Conservation (phyloP, 805 yeast species). For the Wickerhamiella occidentalis region DNA sequence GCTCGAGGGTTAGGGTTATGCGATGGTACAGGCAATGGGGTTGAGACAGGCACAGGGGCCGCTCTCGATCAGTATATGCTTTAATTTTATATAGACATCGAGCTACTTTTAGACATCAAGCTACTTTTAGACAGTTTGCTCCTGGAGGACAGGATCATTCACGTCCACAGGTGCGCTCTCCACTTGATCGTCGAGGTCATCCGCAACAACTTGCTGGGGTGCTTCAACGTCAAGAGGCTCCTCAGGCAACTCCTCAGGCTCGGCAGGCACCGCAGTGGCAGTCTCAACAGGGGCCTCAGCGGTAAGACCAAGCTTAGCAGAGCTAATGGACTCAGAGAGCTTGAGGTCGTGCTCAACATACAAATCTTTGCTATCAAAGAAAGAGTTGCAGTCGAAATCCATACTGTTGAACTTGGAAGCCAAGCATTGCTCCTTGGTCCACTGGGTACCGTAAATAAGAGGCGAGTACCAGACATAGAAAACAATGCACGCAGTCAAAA, state of each 20-base stretch:
- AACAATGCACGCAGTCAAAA: conserved; percentile 39
- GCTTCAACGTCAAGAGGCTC: conserved; percentile 5
- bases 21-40: too few species aligned
- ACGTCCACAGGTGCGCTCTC: conserved; percentile 10
- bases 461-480: conserved; percentile 58
- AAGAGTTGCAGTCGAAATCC: conserved; percentile 78
- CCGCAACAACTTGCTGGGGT: background rate
- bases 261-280: conserved; percentile 12
- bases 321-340: conserved; percentile 6
- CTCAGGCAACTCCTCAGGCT: conserved; percentile 13
- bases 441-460: conserved; percentile 60
- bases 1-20: too few species aligned
- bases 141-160: conserved; percentile 2
- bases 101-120: background rate
- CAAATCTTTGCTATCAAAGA: conserved; percentile 26
- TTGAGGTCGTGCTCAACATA: conserved; percentile 20
- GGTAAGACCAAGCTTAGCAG: conserved; percentile 6
- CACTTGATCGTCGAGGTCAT: conserved; percentile 6
- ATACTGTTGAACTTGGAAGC: conserved; percentile 54
- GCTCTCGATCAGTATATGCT: too few species aligned
- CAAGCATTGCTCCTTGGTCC: conserved; percentile 64
- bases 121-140: background rate
- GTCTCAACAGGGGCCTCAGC: conserved; percentile 6
- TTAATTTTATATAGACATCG: background rate
- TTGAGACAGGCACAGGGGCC: too few species aligned